Conservation (phyloP, 345 rosid species). For the Nephelium lappaceum region DNA sequence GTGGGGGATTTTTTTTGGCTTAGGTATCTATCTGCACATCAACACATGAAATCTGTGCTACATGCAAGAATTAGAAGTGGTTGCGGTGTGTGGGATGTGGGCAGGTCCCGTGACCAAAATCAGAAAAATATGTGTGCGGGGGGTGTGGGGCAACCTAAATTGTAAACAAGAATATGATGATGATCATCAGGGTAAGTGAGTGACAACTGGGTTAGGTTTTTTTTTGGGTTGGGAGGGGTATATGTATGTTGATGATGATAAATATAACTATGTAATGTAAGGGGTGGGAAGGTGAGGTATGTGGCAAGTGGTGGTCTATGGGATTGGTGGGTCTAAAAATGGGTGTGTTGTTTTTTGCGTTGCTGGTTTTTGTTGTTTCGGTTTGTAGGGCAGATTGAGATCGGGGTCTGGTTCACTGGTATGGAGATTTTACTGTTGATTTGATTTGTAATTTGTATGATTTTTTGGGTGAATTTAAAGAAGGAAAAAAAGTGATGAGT, state of each 20-base stretch:
- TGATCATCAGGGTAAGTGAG: neutral
- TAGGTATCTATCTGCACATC: neutral
- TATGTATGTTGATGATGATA: neutral
- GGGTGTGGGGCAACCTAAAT: neutral
- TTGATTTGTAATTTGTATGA: neutral
- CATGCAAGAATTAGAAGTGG: neutral
- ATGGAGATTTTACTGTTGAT: neutral
- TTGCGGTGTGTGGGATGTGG: neutral
- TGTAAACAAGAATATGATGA: neutral
- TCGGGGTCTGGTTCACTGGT: neutral
- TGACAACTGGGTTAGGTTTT: neutral
- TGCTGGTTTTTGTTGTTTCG: too few relatives aligned
- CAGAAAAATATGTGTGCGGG: neutral
- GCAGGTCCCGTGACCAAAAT: conserved; percentile 31
- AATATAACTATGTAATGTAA: too few relatives aligned
- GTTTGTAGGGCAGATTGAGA: too few relatives aligned
- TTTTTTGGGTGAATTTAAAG: too few relatives aligned
- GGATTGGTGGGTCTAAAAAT: neutral
- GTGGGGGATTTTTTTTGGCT: neutral
- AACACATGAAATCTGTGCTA: neutral
- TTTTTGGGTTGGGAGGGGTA: neutral
- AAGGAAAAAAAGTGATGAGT: neutral
- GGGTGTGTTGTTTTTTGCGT: too few relatives aligned
- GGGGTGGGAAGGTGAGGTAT: neutral
- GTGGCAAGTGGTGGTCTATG: neutral